Evolutionary conservation across 1,284 basidiomycete species (phyloP).

Genomic region (Papiliotrema fonsecae): DNA sequence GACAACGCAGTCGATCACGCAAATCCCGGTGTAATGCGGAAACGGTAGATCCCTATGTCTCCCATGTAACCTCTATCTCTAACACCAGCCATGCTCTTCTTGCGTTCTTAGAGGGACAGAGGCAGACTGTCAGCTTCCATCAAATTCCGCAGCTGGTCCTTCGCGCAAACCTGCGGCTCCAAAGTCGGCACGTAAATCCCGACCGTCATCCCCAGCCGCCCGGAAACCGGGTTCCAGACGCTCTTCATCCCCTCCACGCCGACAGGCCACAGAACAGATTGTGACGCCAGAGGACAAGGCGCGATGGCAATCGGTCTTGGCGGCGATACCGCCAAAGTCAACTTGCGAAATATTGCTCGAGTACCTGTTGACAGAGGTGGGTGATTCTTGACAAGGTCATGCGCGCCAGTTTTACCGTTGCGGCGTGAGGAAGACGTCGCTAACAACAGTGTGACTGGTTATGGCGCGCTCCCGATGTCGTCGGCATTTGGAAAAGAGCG

Average conservation of each 20-base stretch:
- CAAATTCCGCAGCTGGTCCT: neutral
- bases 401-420: no score
- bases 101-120: slow-evolving; percentile 12
- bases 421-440: no score
- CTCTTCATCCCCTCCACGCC: neutral
- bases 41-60: neutral
- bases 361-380: slow-evolving; percentile 15
- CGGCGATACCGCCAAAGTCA: slow-evolving; percentile 7
- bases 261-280: neutral
- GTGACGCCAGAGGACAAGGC: slow-evolving; percentile 7
- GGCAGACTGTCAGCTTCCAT: slow-evolving; percentile 4
- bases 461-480: slow-evolving; percentile 5
- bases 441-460: slow-evolving; percentile 18
- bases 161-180: neutral
- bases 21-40: slow-evolving; percentile 13
- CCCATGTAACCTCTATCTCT: neutral
- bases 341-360: slow-evolving; percentile 3
- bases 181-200: neutral
- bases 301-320: slow-evolving; percentile 10
- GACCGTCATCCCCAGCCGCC: no score
- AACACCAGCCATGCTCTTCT: slow-evolving; percentile 14
- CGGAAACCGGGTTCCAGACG: no score
- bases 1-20: slow-evolving; percentile 9
- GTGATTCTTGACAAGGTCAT: neutral
- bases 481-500: slow-evolving; percentile 5